Percentiles rank a stretch among this genome's conserved stretches.
phyloP scores from a whole-genome alignment of 345 rosid species.

The Turnera subulata region DNA sequence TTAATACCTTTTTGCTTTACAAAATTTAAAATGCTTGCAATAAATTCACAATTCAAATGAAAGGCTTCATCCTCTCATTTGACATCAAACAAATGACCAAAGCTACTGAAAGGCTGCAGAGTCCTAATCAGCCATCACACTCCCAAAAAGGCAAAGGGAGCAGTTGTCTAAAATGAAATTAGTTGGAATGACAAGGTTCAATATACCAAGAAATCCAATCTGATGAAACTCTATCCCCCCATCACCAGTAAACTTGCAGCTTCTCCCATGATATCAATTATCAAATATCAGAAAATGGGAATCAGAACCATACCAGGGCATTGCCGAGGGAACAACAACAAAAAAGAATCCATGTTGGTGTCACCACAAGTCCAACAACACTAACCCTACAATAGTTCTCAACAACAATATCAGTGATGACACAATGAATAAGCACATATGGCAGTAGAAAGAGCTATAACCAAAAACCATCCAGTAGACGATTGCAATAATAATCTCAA shows the following conservation, averaged over 20 bases:
- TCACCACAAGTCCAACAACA: slow-evolving; percentile 46
- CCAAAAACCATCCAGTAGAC: slow-evolving; percentile 23
- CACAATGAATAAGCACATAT: slow-evolving; percentile 23
- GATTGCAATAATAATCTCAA: not conserved
- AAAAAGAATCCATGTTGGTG: slow-evolving; percentile 47
- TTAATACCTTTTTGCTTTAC: too few species aligned
- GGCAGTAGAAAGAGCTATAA: slow-evolving; percentile 19
- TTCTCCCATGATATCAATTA: slow-evolving; percentile 23
- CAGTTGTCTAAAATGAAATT: slow-evolving; percentile 1
- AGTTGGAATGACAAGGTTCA: slow-evolving; percentile 7
- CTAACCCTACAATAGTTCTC: slow-evolving; percentile 65
- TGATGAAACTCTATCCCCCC: slow-evolving; percentile 14
- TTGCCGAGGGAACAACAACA: slow-evolving; percentile 57
- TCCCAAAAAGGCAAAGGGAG: not conserved
- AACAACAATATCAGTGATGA: slow-evolving; percentile 36
- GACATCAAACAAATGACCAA: too few species aligned
- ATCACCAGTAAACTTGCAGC: slow-evolving; percentile 17
- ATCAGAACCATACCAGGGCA: slow-evolving; percentile 55
- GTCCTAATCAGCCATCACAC: not conserved
- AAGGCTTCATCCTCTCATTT: too few species aligned
- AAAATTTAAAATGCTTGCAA: too few species aligned
- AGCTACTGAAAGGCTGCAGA: too few species aligned
- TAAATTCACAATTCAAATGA: too few species aligned
- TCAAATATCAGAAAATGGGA: slow-evolving; percentile 33
- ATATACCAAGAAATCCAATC: slow-evolving; percentile 10